Conservation (phyloP, 495 filamentous ascomycete genomes). For the Lophiostoma macrostomum region DNA sequence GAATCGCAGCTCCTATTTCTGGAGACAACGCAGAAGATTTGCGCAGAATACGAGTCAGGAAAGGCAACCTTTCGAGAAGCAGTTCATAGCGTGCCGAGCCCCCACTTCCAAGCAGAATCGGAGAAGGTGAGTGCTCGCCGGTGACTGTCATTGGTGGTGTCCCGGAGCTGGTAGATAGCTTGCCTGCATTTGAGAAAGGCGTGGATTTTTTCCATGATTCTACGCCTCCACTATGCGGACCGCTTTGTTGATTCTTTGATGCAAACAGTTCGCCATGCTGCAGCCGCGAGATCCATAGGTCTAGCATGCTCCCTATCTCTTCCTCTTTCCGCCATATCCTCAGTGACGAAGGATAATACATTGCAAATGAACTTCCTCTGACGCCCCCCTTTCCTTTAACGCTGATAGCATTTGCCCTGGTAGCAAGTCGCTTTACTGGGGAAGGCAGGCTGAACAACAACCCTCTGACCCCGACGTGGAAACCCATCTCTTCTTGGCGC, state of each 20-base stretch:
- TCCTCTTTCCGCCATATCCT: slow-evolving; percentile 75
- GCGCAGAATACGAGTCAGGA: slow-evolving; percentile 63
- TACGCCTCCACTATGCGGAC: slow-evolving; percentile 27
- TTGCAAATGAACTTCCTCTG: slow-evolving; percentile 64
- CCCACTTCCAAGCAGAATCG: slow-evolving; percentile 49
- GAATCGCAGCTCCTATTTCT: slow-evolving; percentile 33
- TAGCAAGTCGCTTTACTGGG: slow-evolving; percentile 67
- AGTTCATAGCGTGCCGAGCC: slow-evolving; percentile 67
- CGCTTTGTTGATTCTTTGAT: not conserved
- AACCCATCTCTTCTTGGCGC: slow-evolving; percentile 87
- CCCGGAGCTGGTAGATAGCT: not conserved
- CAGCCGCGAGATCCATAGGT: slow-evolving; percentile 56
- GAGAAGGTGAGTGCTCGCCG: slow-evolving; percentile 28
- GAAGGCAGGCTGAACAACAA: slow-evolving; percentile 77
- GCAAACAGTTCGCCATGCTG: slow-evolving; percentile 37
- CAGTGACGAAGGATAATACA: slow-evolving; percentile 81
- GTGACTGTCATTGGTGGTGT: not conserved
- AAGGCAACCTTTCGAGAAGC: slow-evolving; percentile 80
- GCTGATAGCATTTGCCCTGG: slow-evolving; percentile 40
- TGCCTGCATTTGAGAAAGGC: slow-evolving; percentile 17
- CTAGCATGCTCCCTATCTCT: slow-evolving; percentile 69
- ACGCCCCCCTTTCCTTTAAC: slow-evolving; percentile 35
- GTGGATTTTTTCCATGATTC: slow-evolving; percentile 36
- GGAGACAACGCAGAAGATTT: slow-evolving; percentile 31
- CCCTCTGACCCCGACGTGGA: slow-evolving; percentile 82